Base-by-base conservation (phyloP, 371 early-diverging fungal genomes). In the Modicella reniformis region DNA sequence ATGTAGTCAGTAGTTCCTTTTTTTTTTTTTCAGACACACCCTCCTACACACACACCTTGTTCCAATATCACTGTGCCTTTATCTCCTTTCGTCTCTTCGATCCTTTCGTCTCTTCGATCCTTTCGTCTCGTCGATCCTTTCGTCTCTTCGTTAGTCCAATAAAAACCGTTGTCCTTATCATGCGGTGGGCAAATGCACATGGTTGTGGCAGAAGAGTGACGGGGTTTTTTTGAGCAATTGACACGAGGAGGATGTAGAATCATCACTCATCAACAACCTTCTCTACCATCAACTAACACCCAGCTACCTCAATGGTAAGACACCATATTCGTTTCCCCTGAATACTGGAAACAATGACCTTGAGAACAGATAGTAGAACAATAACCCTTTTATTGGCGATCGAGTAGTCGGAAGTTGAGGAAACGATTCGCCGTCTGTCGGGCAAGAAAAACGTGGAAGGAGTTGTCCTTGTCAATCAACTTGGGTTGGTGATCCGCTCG, bases 401-500 rank as follows among this genome's bases (percentile, higher is more conserved):
- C 23, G 15, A 41, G 17, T 47, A 85, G 84, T 80, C 85, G 26
- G 95, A 96, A 76, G 91, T 97, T 44, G 97, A 97, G 76, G 97
- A 97, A 72, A 95, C 95, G 26, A 86, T 97, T 71, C 93, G 92
- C 72, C 92, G 96, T 8, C 85, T 97, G 54, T 88, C 91, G 25
- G 80, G 88, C 10, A 94, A 94, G 69, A 93, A 94, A 81, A 91
- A 92, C 62, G 92, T 93, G 13, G 87, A 92, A 75, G 92, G 90
- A 8, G 90, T 93, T 21, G 91, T 93, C 12, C 90, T 92, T 52
- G 76, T 92, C 44, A 92, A 93, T 66, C 85, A 84, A 44, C 90
- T 92, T 32, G 93, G 97, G 5, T 89, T 93, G 73, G 89, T 94
- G 34, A 95, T 97, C 76, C 88, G 94, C 13, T 92, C 97, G 2